A percentile compares a stretch with the other conserved stretches of the same genome.
Conservation (phyloP, 345 rosid species). For the Acer yangbiense region DNA sequence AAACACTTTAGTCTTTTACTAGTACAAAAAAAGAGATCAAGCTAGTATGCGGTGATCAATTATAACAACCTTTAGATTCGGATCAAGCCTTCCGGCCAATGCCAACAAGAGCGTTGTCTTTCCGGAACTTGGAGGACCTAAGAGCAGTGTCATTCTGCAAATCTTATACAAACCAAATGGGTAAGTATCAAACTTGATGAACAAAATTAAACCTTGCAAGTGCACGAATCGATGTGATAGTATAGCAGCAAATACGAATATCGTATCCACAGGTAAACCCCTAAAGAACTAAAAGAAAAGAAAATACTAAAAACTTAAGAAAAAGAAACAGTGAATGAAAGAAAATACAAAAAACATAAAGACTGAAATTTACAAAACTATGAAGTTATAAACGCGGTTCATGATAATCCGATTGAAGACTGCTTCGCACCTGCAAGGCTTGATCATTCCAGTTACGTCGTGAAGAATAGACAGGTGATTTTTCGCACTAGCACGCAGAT, state of each 20-base stretch:
- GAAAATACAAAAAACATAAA: not conserved
- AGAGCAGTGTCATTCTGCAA: constrained; percentile 62
- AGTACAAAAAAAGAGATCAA: not conserved
- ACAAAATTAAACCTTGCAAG: no score
- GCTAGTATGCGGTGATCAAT: not conserved
- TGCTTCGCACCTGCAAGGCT: constrained; percentile 54
- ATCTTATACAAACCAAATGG: not conserved
- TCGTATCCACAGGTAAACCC: no score
- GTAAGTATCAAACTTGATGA: no score
- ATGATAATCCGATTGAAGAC: not conserved
- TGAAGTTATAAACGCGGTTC: not conserved
- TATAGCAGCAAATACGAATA: no score
- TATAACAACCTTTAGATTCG: constrained; percentile 29
- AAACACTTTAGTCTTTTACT: no score
- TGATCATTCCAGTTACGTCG: constrained; percentile 68
- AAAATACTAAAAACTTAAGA: no score
- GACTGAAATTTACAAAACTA: not conserved
- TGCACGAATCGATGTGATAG: no score
- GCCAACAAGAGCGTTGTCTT: constrained; percentile 75
- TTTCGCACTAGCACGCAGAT: constrained; percentile 41
- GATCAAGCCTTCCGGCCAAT: constrained; percentile 63
- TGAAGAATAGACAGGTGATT: constrained; percentile 43
- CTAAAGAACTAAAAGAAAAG: no score
- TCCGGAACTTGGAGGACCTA: constrained; percentile 93
- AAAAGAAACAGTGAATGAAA: no score